phyloP scores from a whole-genome alignment of 768 basidiomycete genomes.

The Royoungia palumana region DNA sequence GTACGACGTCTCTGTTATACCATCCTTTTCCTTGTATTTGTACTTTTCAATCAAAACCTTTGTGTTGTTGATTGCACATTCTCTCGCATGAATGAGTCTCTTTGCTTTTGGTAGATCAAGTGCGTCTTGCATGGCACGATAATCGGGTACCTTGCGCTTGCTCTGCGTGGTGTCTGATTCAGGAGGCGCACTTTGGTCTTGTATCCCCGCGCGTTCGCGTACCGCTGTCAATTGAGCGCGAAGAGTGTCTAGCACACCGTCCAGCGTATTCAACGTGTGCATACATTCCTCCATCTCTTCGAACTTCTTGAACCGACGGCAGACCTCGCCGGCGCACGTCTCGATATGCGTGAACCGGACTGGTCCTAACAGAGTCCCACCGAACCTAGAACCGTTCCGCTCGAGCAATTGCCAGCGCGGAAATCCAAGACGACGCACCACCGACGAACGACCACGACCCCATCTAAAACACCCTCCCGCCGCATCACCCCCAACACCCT shows the following conservation, averaged over 20 bases:
- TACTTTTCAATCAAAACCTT: conserved; percentile 51
- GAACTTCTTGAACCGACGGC: conserved; percentile 58
- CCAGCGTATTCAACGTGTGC: conserved; percentile 53
- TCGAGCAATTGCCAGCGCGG: not conserved
- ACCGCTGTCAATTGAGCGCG: conserved; percentile 40
- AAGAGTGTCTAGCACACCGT: conserved; percentile 55
- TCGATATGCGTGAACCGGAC: conserved; percentile 75
- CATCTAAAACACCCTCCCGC: conserved; percentile 67
- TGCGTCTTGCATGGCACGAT: conserved; percentile 37
- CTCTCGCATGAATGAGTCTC: conserved; percentile 65
- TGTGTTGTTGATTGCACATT: conserved; percentile 63
- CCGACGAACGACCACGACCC: conserved; percentile 74
- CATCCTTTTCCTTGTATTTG: conserved; percentile 1
- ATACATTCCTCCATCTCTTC: conserved; percentile 68
- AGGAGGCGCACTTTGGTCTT: not conserved
- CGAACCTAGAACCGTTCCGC: conserved; percentile 52
- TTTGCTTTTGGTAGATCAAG: conserved; percentile 60
- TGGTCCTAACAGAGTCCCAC: conserved; percentile 77
- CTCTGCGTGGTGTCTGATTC: conserved; percentile 5
- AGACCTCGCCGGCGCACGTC: conserved; percentile 71
- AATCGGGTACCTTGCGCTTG: conserved; percentile 39
- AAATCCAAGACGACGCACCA: conserved; percentile 46
- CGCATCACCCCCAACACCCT: conserved; percentile 67
- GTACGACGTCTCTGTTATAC: too few species aligned
- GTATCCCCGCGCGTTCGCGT: not conserved